Evolutionary conservation across 2,329 filamentous ascomycete genomes (phyloP).

Genomic region (Juglanconis oblonga): DNA sequence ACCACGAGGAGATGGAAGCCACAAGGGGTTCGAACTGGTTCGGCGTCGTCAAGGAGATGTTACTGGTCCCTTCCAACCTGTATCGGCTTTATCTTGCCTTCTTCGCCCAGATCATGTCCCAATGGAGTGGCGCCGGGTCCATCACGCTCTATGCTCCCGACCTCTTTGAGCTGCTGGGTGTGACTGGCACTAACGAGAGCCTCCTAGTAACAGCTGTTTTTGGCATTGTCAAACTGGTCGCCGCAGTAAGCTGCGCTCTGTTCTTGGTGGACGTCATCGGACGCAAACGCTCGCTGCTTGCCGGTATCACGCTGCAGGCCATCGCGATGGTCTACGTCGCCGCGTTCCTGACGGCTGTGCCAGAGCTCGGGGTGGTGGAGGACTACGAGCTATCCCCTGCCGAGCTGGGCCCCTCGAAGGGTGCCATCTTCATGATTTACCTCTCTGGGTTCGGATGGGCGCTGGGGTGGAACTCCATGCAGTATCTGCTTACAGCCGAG

Average conservation of each 20-base stretch:
- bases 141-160: conserved; percentile 77
- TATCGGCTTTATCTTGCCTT: conserved; percentile 70
- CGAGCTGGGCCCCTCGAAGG: conserved; percentile 58
- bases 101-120: conserved; percentile 67
- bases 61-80: conserved; percentile 64
- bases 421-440: conserved; percentile 72
- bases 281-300: conserved; percentile 63
- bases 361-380: conserved; percentile 50
- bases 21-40: conserved; percentile 62
- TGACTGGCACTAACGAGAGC: conserved; percentile 64
- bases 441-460: conserved; percentile 68
- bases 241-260: conserved; percentile 66
- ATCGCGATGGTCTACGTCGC: conserved; percentile 63
- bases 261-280: conserved; percentile 80
- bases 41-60: conserved; percentile 66
- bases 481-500: conserved; percentile 76
- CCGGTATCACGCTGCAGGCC: conserved; percentile 59
- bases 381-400: conserved; percentile 42
- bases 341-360: conserved; percentile 59
- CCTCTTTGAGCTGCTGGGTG: conserved; percentile 70
- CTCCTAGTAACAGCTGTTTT: conserved; percentile 74
- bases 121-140: conserved; percentile 70
- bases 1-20: conserved; percentile 70
- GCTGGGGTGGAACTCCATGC: conserved; percentile 71
- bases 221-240: conserved; percentile 69